Percentiles rank a stretch among this genome's conserved stretches.
Evolutionary conservation across 2,329 filamentous ascomycete species (phyloP).

Genomic region (Fusarium haematococcum): DNA sequence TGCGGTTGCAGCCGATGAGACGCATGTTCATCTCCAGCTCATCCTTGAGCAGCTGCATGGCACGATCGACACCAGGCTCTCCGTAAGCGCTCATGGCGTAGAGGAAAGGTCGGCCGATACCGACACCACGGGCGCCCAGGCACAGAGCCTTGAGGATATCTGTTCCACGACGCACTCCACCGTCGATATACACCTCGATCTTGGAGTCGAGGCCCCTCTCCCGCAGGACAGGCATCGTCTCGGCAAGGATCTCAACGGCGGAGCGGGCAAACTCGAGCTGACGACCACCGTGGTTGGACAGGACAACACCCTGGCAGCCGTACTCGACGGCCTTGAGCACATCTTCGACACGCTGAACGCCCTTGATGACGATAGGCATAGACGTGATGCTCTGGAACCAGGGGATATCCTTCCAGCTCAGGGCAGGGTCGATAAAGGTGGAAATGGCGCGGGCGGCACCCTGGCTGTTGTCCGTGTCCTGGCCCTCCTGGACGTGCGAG

Average conservation of each 20-base stretch:
- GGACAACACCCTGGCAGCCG: slow-evolving; percentile 88
- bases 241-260: slow-evolving; percentile 88
- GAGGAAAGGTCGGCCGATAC: slow-evolving; percentile 93
- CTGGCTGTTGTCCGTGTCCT: slow-evolving; percentile 85
- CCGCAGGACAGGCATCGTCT: slow-evolving; percentile 89
- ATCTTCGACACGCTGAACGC: slow-evolving; percentile 95
- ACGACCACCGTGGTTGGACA: slow-evolving; percentile 95
- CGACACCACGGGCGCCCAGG: slow-evolving; percentile 90
- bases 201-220: slow-evolving; percentile 78
- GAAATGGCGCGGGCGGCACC: slow-evolving; percentile 95
- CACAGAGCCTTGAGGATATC: slow-evolving; percentile 97
- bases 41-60: slow-evolving; percentile 92
- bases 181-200: slow-evolving; percentile 92
- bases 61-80: slow-evolving; percentile 85
- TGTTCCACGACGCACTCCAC: slow-evolving; percentile 88
- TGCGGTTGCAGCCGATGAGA: slow-evolving; percentile 80
- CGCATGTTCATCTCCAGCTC: slow-evolving; percentile 99
- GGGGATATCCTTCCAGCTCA: slow-evolving; percentile 93
- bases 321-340: slow-evolving; percentile 86
- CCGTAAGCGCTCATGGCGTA: slow-evolving; percentile 98
- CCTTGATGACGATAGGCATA: slow-evolving; percentile 97
- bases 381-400: slow-evolving; percentile 93
- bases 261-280: slow-evolving; percentile 94
- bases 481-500: slow-evolving; percentile 82
- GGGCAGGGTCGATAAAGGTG: slow-evolving; percentile 93